These are phyloP conservation scores for Neurospora tetrasperma DNA, from an alignment of 495 filamentous ascomycete species.

Conservation along the genomic window DNA sequence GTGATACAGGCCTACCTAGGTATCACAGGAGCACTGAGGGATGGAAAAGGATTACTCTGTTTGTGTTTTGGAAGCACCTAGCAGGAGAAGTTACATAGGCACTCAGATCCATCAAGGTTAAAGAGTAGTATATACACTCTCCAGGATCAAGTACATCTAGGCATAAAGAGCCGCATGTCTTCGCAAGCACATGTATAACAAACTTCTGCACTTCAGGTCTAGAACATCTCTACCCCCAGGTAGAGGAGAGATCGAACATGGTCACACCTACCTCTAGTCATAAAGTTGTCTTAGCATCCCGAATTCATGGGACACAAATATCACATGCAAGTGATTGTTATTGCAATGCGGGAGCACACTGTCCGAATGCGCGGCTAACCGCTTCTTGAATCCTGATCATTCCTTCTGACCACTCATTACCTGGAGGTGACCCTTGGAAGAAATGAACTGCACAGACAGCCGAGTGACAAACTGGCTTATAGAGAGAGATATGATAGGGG, in stretches of 20 bases:
- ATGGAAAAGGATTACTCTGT: background rate
- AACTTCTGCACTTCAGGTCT: background rate
- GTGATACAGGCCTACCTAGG: background rate
- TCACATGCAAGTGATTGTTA: background rate
- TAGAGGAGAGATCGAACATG: background rate
- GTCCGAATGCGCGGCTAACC: background rate
- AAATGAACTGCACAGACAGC: background rate
- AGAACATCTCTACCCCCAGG: background rate
- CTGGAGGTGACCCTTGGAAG: background rate
- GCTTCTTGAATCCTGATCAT: background rate
- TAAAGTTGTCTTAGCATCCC: background rate
- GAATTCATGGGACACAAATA: background rate
- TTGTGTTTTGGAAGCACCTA: background rate
- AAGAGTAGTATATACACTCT: background rate
- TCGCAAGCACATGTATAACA: background rate
- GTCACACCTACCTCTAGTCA: background rate
- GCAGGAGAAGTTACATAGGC: background rate
- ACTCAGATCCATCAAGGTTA: background rate
- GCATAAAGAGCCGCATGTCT: background rate
- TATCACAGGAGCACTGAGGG: background rate
- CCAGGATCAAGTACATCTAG: background rate
- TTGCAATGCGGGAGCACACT: background rate
- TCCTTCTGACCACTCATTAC: background rate
- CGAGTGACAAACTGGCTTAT: background rate
- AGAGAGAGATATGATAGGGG: background rate